These are phyloP conservation scores for Deinandra increscens DNA, from an alignment of 129 eudicot species.

Conservation along the genomic window DNA sequence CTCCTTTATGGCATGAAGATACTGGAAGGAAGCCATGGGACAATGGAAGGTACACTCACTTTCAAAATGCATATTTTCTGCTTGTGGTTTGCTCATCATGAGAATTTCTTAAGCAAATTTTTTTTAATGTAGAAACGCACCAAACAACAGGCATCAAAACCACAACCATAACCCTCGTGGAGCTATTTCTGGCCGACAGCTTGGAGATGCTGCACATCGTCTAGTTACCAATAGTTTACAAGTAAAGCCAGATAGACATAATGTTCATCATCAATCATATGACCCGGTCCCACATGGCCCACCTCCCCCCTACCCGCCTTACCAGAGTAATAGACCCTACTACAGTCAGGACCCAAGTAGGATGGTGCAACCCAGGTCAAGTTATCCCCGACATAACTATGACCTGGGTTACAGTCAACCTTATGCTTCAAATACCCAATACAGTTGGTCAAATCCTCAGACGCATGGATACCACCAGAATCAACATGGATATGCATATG, in stretches of 20 bases:
- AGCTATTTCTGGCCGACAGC: conserved; percentile 58
- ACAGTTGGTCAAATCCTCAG: conserved; percentile 40
- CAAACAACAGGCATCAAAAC: conserved; percentile 41
- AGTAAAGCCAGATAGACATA: conserved; percentile 36
- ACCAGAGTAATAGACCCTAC: conserved; percentile 40
- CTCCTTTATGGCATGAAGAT: conserved; percentile 91
- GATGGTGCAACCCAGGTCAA: conserved; percentile 26
- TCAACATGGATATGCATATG: conserved; percentile 36
- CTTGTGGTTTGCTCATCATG: background rate
- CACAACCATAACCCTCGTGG: conserved; percentile 37
- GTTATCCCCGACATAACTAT: conserved; percentile 38
- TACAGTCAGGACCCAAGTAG: conserved; percentile 11
- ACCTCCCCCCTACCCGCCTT: conserved; percentile 34
- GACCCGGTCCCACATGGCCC: conserved; percentile 35
- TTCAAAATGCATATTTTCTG: background rate
- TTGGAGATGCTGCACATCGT: conserved; percentile 93
- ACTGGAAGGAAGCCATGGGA: conserved; percentile 67
- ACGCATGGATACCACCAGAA: conserved; percentile 37
- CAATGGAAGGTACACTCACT: conserved; percentile 60
- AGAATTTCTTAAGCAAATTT: background rate
- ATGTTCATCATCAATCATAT: conserved; percentile 42
- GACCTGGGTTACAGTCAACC: conserved; percentile 38
- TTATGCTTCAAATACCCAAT: conserved; percentile 23
- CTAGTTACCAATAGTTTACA: conserved; percentile 81
- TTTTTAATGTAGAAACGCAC: conserved; percentile 12